Evolutionary conservation across 1,284 basidiomycete genomes (phyloP), one percentile per base, ranked within the genome.

Genomic region (Marasmius oreades): DNA sequence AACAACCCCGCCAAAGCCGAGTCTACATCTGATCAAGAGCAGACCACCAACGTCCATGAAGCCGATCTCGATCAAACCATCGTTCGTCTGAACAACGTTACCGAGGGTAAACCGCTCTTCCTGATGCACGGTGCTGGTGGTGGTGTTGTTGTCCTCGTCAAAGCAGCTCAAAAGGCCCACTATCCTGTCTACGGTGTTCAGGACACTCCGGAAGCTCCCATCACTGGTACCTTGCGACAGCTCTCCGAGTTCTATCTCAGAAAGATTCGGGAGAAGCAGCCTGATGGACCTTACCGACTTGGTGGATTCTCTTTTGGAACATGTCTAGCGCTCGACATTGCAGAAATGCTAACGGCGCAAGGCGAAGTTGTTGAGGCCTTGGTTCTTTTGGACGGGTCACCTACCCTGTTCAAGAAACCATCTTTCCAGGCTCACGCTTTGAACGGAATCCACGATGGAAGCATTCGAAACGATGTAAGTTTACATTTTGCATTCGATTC

Each of bases 81-180:
- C 26, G 47, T 50, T 50, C 47, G 47, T 18, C 26, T 50, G 26
- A 50, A 50, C 47, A 16, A 24, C 47, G 47, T 26, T 3, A 50
- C 55, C 14, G 55, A 51, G 26, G 51, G 44, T 20, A 52, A 39
- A 14, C 55, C 55, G 10, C 31, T 56, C 11, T 52, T 56, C 36
- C 10, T 56, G 28, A 52, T 51, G 16, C 55, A 56, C 23, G 55
- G 55, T 23, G 55, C 48, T 26, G 55, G 55, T 24, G 55, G 55
- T 23, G 51, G 51, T 18, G 31, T 56, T 5, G 28, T 56, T 5
- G 43, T 50, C 2, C 47, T 50, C 51, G 14, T 56, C 18, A 42
- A 47, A 36, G 33, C 55, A 20, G 11, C 51, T 46, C 23, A 50
- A 43, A 47, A 51, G 45, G 43, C 28, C 34, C 18, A 36, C 4